Evolutionary conservation across 139 green algal genomes (phyloP).

Genomic region (Auxenochlorella pyrenoidosa): DNA sequence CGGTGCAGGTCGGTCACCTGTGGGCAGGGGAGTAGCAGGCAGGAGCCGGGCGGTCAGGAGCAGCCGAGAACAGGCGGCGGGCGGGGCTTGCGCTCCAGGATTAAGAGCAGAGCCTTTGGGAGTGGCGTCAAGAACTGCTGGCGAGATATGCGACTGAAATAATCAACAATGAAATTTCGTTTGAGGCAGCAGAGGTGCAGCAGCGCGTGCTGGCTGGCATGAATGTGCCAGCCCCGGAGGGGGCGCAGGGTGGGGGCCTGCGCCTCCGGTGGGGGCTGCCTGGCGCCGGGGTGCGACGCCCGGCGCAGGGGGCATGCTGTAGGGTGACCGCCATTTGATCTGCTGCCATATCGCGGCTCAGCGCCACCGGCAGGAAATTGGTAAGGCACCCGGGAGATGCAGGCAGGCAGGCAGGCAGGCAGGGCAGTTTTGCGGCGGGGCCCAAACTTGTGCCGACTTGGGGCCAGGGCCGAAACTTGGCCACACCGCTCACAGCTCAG

Average conservation of each 20-base stretch:
- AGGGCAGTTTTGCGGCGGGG: neutral
- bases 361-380: conserved; percentile 72
- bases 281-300: neutral
- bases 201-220: too few species aligned
- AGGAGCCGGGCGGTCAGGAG: neutral
- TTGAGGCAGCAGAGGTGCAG: too few species aligned
- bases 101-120: neutral
- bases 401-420: neutral
- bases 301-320: conserved; percentile 35
- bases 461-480: too few species aligned
- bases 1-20: conserved; percentile 94
- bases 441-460: conserved; percentile 80
- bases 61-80: too few species aligned
- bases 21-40: neutral
- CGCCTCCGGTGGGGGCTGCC: conserved; percentile 13
- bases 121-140: neutral
- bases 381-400: conserved; percentile 66
- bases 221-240: conserved; percentile 13
- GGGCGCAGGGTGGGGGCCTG: neutral
- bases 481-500: too few species aligned
- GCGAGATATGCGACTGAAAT: neutral
- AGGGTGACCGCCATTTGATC: conserved; percentile 79
- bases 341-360: conserved; percentile 56
- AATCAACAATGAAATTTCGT: too few species aligned
- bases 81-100: neutral